Percentiles rank a stretch among this genome's conserved stretches.
Evolutionary conservation across 495 filamentous ascomycete genomes (phyloP).

Genomic region (Darksidea phi): DNA sequence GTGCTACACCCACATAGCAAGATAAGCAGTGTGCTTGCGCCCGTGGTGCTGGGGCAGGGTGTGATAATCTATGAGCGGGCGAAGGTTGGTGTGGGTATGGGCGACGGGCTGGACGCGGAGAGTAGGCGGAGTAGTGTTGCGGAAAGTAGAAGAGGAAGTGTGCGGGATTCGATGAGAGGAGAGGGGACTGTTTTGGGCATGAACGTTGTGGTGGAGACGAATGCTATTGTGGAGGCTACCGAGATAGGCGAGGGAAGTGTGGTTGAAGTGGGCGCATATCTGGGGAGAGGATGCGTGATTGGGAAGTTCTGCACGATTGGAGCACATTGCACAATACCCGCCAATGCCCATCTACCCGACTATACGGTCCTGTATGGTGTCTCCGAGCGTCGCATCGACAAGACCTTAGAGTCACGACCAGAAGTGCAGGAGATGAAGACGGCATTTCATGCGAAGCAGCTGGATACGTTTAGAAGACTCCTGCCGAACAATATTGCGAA

Average conservation of each 20-base stretch:
- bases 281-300: constrained; percentile 62
- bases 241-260: constrained; percentile 61
- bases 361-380: constrained; percentile 64
- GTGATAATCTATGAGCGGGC: constrained; percentile 72
- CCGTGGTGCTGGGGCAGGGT: constrained; percentile 68
- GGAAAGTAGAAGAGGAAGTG: constrained; percentile 37
- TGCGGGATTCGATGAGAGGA: constrained; percentile 16
- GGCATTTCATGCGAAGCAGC: constrained; percentile 58
- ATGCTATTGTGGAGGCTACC: constrained; percentile 61
- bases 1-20: constrained; percentile 80
- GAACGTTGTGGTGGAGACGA: constrained; percentile 61
- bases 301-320: constrained; percentile 62
- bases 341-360: constrained; percentile 59
- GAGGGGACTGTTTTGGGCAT: constrained; percentile 55
- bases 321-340: constrained; percentile 52
- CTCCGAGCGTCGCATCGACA: constrained; percentile 56
- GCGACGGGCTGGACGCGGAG: constrained; percentile 41
- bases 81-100: constrained; percentile 41
- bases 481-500: constrained; percentile 63
- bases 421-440: constrained; percentile 55
- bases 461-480: constrained; percentile 61
- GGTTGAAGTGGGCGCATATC: constrained; percentile 59
- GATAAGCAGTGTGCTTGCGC: constrained; percentile 66
- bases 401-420: constrained; percentile 35
- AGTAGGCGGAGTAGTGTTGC: constrained; percentile 27